These are phyloP conservation scores for Tillandsia fasciculata DNA, from an alignment of 176 grass and related monocot species.

Conservation along the genomic window DNA sequence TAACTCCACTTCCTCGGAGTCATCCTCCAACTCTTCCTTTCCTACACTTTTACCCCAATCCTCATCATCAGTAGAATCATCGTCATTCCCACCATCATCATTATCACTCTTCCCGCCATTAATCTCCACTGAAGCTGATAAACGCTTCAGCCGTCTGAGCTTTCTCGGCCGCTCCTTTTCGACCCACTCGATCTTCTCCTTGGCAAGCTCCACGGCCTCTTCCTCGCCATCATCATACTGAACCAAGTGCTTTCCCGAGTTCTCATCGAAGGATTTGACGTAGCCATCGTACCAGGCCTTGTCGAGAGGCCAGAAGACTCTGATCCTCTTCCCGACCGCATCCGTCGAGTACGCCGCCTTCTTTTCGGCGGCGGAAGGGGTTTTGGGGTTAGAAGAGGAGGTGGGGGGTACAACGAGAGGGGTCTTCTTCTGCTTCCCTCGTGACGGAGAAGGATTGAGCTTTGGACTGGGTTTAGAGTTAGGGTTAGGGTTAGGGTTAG, in stretches of 20 bases:
- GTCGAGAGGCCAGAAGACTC: conserved; percentile 83
- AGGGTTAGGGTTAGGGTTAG: conserved; percentile 5
- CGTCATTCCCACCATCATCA: conserved; percentile 19
- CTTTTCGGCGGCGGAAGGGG: conserved; percentile 25
- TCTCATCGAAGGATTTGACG: conserved; percentile 46
- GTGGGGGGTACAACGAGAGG: conserved; percentile 27
- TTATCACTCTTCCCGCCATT: conserved; percentile 14
- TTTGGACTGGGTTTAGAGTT: conserved; percentile 12
- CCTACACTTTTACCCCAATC: conserved; percentile 41
- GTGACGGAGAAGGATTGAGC: conserved; percentile 36
- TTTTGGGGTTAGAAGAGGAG: conserved; percentile 7
- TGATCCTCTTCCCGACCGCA: conserved; percentile 52
- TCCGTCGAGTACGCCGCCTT: conserved; percentile 20
- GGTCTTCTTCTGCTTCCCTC: conserved; percentile 34
- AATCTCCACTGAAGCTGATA: conserved; percentile 31
- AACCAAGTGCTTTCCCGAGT: conserved; percentile 38
- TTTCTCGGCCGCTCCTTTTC: conserved; percentile 36
- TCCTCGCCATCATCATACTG: conserved; percentile 70
- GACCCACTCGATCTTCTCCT: conserved; percentile 66
- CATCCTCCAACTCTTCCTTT: conserved; percentile 25
- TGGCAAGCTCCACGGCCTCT: conserved; percentile 58
- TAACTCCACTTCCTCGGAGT: conserved; percentile 67
- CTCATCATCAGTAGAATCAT: conserved; percentile 64
- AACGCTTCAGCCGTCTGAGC: conserved; percentile 58
- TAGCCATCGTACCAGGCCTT: conserved; percentile 61